phyloP scores from a whole-genome alignment of 2,329 filamentous ascomycete genomes.

The Tolypocladium guangdongense region DNA sequence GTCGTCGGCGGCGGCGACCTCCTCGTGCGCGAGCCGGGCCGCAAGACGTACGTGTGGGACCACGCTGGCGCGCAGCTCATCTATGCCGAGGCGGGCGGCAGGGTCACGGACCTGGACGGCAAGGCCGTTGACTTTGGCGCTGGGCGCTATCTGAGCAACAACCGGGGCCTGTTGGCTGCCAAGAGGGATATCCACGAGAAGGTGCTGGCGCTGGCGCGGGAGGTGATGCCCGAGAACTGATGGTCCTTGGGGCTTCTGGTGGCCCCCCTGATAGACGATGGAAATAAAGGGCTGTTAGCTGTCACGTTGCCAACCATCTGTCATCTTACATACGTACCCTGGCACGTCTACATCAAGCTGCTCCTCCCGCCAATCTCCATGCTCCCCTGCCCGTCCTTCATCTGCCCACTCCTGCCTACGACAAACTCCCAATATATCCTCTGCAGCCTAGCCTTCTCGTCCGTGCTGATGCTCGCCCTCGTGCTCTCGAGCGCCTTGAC shows the following conservation, averaged over 20 bases:
- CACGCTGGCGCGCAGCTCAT: slow-evolving; percentile 48
- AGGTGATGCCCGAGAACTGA: slow-evolving; percentile 1
- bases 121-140: slow-evolving; percentile 23
- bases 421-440: slow-evolving; percentile 91
- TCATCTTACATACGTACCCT: neutral
- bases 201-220: slow-evolving; percentile 23
- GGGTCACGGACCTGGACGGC: slow-evolving; percentile 37
- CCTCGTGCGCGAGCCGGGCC: slow-evolving; percentile 19
- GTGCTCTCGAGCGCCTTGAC: slow-evolving; percentile 66
- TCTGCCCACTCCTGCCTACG: slow-evolving; percentile 82
- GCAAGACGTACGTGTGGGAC: slow-evolving; percentile 33
- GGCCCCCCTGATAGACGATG: neutral
- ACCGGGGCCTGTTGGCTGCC: slow-evolving; percentile 30
- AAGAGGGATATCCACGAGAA: slow-evolving; percentile 28
- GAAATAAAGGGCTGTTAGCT: neutral
- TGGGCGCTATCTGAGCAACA: slow-evolving; percentile 20
- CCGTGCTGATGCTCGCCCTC: slow-evolving; percentile 67
- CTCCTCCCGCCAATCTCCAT: slow-evolving; percentile 87
- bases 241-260: neutral
- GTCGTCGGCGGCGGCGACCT: slow-evolving; percentile 25
- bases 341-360: slow-evolving; percentile 68
- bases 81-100: slow-evolving; percentile 43
- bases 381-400: slow-evolving; percentile 84
- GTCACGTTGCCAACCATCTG: neutral
- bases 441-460: slow-evolving; percentile 63